These are phyloP conservation scores for Rhododendron kiyosumense DNA, from an alignment of 148 eudicot species.

Conservation along the genomic window DNA sequence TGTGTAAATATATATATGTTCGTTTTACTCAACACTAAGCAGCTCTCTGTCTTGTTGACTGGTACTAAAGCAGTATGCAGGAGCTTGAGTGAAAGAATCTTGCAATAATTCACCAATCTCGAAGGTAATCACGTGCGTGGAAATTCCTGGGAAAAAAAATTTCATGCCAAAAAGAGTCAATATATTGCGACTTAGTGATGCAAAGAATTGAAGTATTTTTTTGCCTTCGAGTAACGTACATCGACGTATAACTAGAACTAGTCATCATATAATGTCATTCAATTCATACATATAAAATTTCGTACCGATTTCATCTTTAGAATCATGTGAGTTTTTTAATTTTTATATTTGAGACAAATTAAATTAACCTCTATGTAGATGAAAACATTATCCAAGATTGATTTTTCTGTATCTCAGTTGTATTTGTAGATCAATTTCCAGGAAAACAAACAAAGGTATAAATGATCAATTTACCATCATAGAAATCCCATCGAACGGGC, in stretches of 20 bases:
- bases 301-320: background rate
- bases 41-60: background rate
- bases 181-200: background rate
- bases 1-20: background rate
- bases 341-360: background rate
- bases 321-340: background rate
- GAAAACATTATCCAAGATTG: background rate
- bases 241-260: too few species aligned
- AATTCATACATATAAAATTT: background rate
- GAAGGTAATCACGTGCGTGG: slow-evolving; percentile 28
- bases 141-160: slow-evolving; percentile 14
- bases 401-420: background rate
- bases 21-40: background rate
- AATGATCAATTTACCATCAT: slow-evolving; percentile 15
- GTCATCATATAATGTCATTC: background rate
- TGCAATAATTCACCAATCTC: slow-evolving; percentile 17
- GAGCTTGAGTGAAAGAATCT: slow-evolving; percentile 26
- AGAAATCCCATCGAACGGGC: slow-evolving; percentile 46
- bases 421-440: background rate
- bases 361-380: background rate
- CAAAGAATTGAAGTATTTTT: background rate
- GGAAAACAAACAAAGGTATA: background rate
- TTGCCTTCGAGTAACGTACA: too few species aligned
- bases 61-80: slow-evolving; percentile 19
- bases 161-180: background rate